These are phyloP conservation scores for Dichotomopilus funicola DNA, from an alignment of 2,329 filamentous ascomycete species.

Conservation along the genomic window DNA sequence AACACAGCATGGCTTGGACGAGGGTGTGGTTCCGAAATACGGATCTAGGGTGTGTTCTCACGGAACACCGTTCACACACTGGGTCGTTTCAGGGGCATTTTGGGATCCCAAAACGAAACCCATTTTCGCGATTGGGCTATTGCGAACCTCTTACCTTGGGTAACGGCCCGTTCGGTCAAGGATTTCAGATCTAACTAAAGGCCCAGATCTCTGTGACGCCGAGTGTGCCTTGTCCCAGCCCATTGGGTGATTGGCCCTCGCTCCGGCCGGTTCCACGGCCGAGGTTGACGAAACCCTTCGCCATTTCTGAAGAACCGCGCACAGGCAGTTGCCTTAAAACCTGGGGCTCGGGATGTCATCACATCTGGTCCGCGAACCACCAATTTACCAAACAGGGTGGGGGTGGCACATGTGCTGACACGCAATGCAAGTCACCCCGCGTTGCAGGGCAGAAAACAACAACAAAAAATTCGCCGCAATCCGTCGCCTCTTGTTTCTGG, in stretches of 20 bases:
- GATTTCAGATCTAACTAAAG: no score
- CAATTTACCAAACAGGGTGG: neutral
- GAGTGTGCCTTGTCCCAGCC: neutral
- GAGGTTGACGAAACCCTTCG: neutral
- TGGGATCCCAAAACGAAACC: no score
- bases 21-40: neutral
- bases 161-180: neutral
- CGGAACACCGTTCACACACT: no score
- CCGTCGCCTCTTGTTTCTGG: neutral
- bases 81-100: no score
- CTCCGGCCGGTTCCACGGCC: neutral
- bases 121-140: conserved; percentile 14
- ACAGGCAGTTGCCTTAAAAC: neutral
- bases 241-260: no score
- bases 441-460: neutral
- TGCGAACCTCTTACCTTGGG: neutral
- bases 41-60: neutral
- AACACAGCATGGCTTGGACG: neutral
- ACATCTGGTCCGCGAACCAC: neutral
- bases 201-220: neutral
- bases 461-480: neutral
- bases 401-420: neutral
- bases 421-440: neutral
- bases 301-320: no score
- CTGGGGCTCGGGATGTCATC: neutral